Evolutionary conservation across 768 basidiomycete genomes (phyloP), one percentile per base, ranked within the genome.

Genomic region (Trametes sanguinea): DNA sequence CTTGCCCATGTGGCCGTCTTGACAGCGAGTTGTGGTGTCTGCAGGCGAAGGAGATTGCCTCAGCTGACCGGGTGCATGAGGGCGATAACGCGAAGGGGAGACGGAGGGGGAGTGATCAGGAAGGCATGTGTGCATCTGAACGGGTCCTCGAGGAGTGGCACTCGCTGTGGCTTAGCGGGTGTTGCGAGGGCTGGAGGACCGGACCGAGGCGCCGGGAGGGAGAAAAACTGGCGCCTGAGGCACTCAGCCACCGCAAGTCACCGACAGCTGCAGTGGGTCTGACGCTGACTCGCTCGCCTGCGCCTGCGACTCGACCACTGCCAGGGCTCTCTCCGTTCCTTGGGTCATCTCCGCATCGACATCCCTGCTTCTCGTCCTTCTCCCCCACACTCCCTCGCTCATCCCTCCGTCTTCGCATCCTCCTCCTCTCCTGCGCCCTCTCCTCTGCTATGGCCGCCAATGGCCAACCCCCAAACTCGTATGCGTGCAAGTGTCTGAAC

Each of bases 401-500:
- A 11, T 51, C 33, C 13, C 22, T 42, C 46, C 54, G 16, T 43
- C n/a, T 30, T 56, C 43, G 43, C 55, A 43, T 30, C 54, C 22
- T 33, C 7, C 8, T 11, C 10, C 29, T 32, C 60, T 44, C 44
- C 17, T 33, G 2, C 35, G 27, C 37, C 57, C 29, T 39, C 43
- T 16, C 50, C 51, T 51, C 51, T 59, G 64, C 54, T 39, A 70
- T 69, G 71, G 69, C 68, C 67, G 30, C 64, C 39, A 68, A 60
- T 61, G 69, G 69, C 67, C 63, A 47, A 9, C 39, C 51, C 66
- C 55, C 76, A 29, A 64, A 64, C 39, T 46, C 54, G 27, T 84
- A 80, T 75, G 79, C 89, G 57, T 92, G 90, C 73, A 81, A 76
- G 70, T 92, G 90, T 67, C 82, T 92, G 61, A 92, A 92, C 69